phyloP scores from a whole-genome alignment of 352 stramenopile genomes.

The Lagenidium sp. region DNA sequence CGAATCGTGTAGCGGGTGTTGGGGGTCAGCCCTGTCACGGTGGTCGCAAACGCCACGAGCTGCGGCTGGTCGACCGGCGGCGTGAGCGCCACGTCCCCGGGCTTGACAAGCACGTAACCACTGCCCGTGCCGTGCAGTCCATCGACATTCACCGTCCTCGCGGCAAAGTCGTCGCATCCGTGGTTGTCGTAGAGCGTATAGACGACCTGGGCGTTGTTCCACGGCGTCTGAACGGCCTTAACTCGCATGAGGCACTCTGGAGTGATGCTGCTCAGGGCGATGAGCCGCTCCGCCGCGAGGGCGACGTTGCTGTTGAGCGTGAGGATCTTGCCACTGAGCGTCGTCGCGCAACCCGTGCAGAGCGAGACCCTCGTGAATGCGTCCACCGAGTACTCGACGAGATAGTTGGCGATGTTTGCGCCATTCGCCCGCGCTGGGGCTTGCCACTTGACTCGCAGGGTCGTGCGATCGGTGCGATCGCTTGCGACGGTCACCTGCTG shows the following conservation, averaged over 20 bases:
- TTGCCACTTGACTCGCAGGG: constrained; percentile 85
- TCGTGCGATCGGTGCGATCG: constrained; percentile 58
- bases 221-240: constrained; percentile 21
- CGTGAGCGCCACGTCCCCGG: constrained; percentile 5
- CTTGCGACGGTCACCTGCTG: constrained; percentile 76
- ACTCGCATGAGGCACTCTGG: constrained; percentile 48
- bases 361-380: constrained; percentile 27
- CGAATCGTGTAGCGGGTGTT: constrained; percentile 71
- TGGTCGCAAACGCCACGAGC: constrained; percentile 4
- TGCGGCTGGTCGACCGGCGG: neutral
- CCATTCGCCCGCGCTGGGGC: constrained; percentile 54
- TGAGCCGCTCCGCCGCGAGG: constrained; percentile 25
- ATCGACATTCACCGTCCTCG: constrained; percentile 22
- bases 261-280: constrained; percentile 31
- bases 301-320: constrained; percentile 23
- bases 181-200: constrained; percentile 38
- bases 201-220: constrained; percentile 21
- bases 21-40: constrained; percentile 22
- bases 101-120: constrained; percentile 24
- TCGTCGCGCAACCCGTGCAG: constrained; percentile 39
- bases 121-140: constrained; percentile 34
- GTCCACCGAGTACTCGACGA: constrained; percentile 81
- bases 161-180: constrained; percentile 57
- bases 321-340: constrained; percentile 33
- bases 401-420: constrained; percentile 48